These are phyloP conservation scores for Citropsis articulata DNA, from an alignment of 345 rosid genomes.

Conservation along the genomic window DNA sequence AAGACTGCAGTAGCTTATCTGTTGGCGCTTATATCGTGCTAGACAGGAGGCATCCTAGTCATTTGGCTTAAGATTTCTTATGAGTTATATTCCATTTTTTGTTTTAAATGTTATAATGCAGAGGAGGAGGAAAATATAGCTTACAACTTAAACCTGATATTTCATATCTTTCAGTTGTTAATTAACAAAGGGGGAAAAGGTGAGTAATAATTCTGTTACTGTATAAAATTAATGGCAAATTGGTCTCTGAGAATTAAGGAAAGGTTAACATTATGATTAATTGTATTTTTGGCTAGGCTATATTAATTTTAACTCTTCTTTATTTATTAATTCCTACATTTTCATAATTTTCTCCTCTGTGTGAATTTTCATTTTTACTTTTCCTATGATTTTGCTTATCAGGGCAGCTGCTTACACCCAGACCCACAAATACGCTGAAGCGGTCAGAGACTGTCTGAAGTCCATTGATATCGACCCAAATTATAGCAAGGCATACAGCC, in stretches of 20 bases:
- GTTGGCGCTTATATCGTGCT: background rate
- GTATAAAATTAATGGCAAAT: background rate
- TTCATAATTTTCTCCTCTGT: slow-evolving; percentile 1
- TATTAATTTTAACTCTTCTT: slow-evolving; percentile 1
- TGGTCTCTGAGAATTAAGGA: background rate
- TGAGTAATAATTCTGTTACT: background rate
- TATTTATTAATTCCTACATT: slow-evolving; percentile 6
- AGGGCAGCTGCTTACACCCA: slow-evolving; percentile 94
- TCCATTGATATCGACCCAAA: slow-evolving; percentile 73
- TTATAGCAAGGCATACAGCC: slow-evolving; percentile 88
- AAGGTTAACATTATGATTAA: background rate
- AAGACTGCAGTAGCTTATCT: background rate
- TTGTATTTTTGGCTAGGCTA: background rate
- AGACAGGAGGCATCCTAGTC: background rate
- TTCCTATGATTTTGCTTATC: slow-evolving; percentile 20
- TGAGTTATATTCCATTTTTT: background rate
- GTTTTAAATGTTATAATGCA: background rate
- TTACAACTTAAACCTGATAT: background rate
- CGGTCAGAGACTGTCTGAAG: slow-evolving; percentile 70
- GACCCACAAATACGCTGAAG: slow-evolving; percentile 57
- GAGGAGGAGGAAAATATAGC: background rate
- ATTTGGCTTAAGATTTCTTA: background rate
- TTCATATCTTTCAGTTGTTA: background rate
- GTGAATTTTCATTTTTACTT: background rate
- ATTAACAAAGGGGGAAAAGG: background rate